A percentile compares a stretch with the other conserved stretches of the same genome.
These are phyloP conservation scores for Fusarium penzigii DNA, from an alignment of 2,329 filamentous ascomycete genomes.

Conservation along the genomic window DNA sequence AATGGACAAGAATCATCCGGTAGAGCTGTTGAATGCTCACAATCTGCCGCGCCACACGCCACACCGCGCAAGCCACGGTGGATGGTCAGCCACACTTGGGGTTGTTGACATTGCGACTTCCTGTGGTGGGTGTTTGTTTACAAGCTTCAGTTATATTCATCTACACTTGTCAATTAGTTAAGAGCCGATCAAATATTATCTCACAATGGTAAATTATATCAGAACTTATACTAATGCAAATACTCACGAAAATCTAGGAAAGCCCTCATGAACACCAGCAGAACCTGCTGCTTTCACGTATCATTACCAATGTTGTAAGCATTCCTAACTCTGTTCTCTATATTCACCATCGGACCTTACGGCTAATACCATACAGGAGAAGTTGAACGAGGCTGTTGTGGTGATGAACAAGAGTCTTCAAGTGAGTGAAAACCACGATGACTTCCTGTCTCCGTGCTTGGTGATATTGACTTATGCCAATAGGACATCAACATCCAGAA, in stretches of 20 bases:
- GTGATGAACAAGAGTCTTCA: slow-evolving; percentile 91
- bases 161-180: neutral
- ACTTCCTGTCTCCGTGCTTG: too few species aligned
- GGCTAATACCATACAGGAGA: slow-evolving; percentile 64
- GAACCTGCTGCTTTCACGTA: slow-evolving; percentile 86
- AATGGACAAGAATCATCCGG: neutral
- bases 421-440: slow-evolving; percentile 43
- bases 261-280: slow-evolving; percentile 98
- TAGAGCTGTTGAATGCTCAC: neutral
- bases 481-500: slow-evolving; percentile 98
- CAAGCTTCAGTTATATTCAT: too few species aligned
- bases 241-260: slow-evolving; percentile 56
- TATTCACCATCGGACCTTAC: neutral
- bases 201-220: slow-evolving; percentile 12
- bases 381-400: slow-evolving; percentile 91
- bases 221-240: neutral
- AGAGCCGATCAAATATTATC: neutral
- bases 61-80: slow-evolving; percentile 9
- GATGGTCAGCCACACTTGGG: neutral
- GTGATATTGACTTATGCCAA: too few species aligned
- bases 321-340: neutral
- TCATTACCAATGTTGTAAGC: slow-evolving; percentile 94
- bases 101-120: neutral
- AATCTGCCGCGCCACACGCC: slow-evolving; percentile 41
- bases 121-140: too few species aligned